Conservation (phyloP, 202 grass and related monocot species). For the Eragrostis tef region DNA sequence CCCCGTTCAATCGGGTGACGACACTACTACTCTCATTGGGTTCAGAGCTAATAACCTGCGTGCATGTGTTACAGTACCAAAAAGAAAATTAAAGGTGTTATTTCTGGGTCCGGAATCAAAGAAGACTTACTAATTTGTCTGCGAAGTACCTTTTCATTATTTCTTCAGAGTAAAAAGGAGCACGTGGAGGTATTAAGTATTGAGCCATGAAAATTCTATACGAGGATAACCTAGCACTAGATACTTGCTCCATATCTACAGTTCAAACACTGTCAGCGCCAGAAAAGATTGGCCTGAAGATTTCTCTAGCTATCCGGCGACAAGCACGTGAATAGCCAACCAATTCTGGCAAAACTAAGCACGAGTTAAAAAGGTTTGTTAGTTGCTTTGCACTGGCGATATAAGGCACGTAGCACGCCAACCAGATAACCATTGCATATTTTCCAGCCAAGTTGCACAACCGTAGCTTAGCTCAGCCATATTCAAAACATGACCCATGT, state of each 20-base stretch:
- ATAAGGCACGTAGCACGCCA: slow-evolving; percentile 18
- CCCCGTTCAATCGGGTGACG: too few species aligned
- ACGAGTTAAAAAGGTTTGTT: slow-evolving; percentile 26
- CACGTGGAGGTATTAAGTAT: background rate
- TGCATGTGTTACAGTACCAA: background rate
- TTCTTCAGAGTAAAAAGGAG: background rate
- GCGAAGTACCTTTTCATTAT: background rate
- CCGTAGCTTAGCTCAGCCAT: background rate
- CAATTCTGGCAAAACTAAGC: background rate
- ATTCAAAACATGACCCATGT: slow-evolving; percentile 1
- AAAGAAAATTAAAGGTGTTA: background rate
- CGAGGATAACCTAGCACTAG: background rate
- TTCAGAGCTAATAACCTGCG: background rate
- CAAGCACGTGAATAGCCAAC: slow-evolving; percentile 2
- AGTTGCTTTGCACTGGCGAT: background rate
- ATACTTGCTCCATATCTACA: background rate
- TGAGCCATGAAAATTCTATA: slow-evolving; percentile 1
- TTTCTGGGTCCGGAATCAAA: background rate
- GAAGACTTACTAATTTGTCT: background rate
- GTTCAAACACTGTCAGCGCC: background rate
- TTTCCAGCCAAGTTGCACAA: slow-evolving; percentile 41
- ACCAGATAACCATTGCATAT: slow-evolving; percentile 16
- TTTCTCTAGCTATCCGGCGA: slow-evolving; percentile 8
- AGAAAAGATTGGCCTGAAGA: background rate
- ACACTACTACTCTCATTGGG: too few species aligned